A percentile compares a stretch with the other conserved stretches of the same genome.
phyloP scores from a whole-genome alignment of 1,139 yeast species.

The Sugiyamaella japonica region DNA sequence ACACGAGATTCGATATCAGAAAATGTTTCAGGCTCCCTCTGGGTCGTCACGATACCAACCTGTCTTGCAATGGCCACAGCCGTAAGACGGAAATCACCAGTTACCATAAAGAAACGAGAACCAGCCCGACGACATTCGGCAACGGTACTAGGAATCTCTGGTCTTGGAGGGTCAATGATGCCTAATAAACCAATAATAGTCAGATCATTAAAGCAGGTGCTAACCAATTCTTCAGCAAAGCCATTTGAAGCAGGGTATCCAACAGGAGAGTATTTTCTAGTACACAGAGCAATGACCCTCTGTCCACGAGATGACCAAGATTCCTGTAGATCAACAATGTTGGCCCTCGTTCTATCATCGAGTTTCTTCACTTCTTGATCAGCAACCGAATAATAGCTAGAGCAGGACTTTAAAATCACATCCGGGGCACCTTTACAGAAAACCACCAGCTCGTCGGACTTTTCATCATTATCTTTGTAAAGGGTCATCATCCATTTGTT shows the following conservation, averaged over 20 bases:
- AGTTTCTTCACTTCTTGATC: conserved; percentile 25
- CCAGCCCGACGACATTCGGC: conserved; percentile 49
- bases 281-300: conserved; percentile 49
- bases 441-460: conserved; percentile 24
- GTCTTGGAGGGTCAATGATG: conserved; percentile 54
- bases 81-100: conserved; percentile 57
- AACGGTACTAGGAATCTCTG: conserved; percentile 47
- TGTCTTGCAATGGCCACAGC: conserved; percentile 53
- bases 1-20: conserved; percentile 31
- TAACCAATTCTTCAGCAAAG: conserved; percentile 25
- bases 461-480: conserved; percentile 25
- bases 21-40: conserved; percentile 36
- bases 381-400: conserved; percentile 30
- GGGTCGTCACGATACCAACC: conserved; percentile 46
- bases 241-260: conserved; percentile 28
- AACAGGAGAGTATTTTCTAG: conserved; percentile 29
- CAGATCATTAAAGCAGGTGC: conserved; percentile 26
- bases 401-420: conserved; percentile 44
- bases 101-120: conserved; percentile 52
- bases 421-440: conserved; percentile 56
- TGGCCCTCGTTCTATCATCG: conserved; percentile 25
- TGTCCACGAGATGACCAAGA: conserved; percentile 49
- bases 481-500: conserved; percentile 49
- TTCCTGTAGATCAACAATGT: conserved; percentile 40
- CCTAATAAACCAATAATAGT: conserved; percentile 49